These are phyloP conservation scores for Mycosphaerella sp. DNA, from an alignment of 2,329 filamentous ascomycete species.

Conservation along the genomic window DNA sequence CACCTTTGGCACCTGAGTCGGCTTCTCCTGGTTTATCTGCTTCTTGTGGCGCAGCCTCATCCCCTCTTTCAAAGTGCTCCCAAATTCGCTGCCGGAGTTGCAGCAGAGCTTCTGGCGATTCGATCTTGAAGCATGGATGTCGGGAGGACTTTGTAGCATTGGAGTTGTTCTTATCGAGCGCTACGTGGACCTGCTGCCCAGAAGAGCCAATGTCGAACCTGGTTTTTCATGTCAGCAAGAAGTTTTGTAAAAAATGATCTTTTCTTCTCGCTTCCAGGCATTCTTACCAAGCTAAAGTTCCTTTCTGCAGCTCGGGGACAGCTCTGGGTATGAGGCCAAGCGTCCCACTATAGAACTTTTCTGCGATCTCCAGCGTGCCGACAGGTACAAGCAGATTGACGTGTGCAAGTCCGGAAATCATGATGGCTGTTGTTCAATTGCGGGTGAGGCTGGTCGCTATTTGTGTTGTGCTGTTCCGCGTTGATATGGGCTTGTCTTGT, in stretches of 20 bases:
- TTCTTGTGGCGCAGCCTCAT: conserved; percentile 45
- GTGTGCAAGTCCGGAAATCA: conserved; percentile 52
- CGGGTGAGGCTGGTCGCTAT: not conserved
- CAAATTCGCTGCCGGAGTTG: conserved; percentile 46
- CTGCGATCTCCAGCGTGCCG: conserved; percentile 47
- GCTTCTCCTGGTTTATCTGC: conserved; percentile 51
- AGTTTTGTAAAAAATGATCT: not conserved
- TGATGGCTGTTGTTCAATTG: not conserved
- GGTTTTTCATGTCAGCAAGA: conserved; percentile 1
- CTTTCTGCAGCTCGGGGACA: conserved; percentile 49
- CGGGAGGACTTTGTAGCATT: conserved; percentile 37
- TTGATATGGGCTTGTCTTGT: not conserved
- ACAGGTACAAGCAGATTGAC: conserved; percentile 54
- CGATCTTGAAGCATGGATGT: conserved; percentile 55
- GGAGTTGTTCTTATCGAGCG: conserved; percentile 40
- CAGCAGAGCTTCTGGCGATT: conserved; percentile 43
- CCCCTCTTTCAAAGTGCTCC: conserved; percentile 46
- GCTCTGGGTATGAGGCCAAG: conserved; percentile 49
- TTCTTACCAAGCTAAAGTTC: conserved; percentile 49
- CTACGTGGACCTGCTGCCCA: conserved; percentile 50
- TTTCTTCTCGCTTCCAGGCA: conserved; percentile 40
- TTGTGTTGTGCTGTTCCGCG: not conserved
- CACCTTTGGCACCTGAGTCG: conserved; percentile 44
- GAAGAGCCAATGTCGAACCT: conserved; percentile 51
- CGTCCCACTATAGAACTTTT: conserved; percentile 51